Base-by-base conservation (phyloP, 2,329 filamentous ascomycete species). In the Botrytis deweyae region DNA sequence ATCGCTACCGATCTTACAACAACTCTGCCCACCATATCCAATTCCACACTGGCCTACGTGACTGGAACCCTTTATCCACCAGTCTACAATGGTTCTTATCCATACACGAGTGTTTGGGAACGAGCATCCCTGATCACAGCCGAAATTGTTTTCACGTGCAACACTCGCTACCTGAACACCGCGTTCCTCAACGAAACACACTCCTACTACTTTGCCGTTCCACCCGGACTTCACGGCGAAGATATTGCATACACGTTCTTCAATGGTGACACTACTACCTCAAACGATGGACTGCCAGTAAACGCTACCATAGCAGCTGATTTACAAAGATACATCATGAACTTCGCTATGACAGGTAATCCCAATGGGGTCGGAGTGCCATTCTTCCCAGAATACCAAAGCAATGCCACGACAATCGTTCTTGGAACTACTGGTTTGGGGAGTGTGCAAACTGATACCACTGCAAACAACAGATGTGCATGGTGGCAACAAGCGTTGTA, bases 221-320 rank as follows among this genome's bases (percentile, higher is more conserved):
- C 85, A 0, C 87, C 87, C 0, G 87, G 83, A 12, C 81, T 87
- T 52, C 88, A 90, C 77, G 87, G 84, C 29, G 79, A 83, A 69
- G 88, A 90, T 76, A 76, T 88, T 6, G 74, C 83, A 0, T 89
- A 87, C 76, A 87, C 86, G 0, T 89, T 86, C 80, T 89, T 84
- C 81, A 84, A 85, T 61, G 82, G 82, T 33, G 78, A 78, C 55
- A 79, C 78, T 4, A 73, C 76, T 2, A 76, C 77, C 7, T n/a
- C 67, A 10, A 70, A 76, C 25, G 74, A 81, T 55, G 77, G 77
- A 29, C 18, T 74, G 8, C 62, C 76, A 14, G 79, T 83, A 36
- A 78, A 83, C 63, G 75, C 75, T 0, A 77, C 76, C 0, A 72
- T 84, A 5, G 83, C 83, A 3, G 72, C 73, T 7, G 77, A 75